Base-by-base conservation (phyloP, 139 green algal species). In the Zygnema cylindricum region DNA sequence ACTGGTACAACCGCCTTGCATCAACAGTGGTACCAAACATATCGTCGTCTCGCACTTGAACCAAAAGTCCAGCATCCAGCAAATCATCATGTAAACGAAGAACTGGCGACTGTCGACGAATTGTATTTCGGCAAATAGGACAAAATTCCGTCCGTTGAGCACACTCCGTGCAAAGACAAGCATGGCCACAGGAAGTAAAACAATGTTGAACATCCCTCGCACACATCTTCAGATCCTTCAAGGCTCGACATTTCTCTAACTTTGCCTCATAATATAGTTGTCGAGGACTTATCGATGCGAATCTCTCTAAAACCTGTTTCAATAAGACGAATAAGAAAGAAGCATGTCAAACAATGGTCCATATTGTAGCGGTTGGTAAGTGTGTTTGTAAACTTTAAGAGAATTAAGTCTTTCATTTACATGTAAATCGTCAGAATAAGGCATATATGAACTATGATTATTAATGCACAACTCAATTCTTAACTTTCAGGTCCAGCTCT, bases 151-250 rank as follows among this genome's bases (percentile, higher is more conserved):
- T 25, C 16, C 71, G 3, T 11, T 79, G 38, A 3, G 41, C 40
- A 49, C 71, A 79, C 11, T 79, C 71, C 11, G 71, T 49, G 71
- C 71, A 79, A 79, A 79, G 71, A 49, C 38, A 43, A 25, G 71
- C 71, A 49, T 79, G 71, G 7, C 71, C 71, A 79, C 71, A 79
- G 38, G 38, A 16, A 25, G 71, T 11, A 11, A 79, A 16, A 16
- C 11, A 43, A 79, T 79, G 38, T 16, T 49, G 71, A 3, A 79
- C 7, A 79, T 43, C 39, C 11, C 40, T 79, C 7, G 7, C 71
- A 79, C 71, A 79, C 39, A 16, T 79, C 3, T 16, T 3, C 7
- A 79, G 39, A 49, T 79, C 71, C 39, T 49, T 43, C 40, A 49
- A 7, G 7, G 71, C 71, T 11, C 71, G 3, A 16, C 71, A 79